Conservation (phyloP, 2,329 filamentous ascomycete species). For the Trichothecium roseum region DNA sequence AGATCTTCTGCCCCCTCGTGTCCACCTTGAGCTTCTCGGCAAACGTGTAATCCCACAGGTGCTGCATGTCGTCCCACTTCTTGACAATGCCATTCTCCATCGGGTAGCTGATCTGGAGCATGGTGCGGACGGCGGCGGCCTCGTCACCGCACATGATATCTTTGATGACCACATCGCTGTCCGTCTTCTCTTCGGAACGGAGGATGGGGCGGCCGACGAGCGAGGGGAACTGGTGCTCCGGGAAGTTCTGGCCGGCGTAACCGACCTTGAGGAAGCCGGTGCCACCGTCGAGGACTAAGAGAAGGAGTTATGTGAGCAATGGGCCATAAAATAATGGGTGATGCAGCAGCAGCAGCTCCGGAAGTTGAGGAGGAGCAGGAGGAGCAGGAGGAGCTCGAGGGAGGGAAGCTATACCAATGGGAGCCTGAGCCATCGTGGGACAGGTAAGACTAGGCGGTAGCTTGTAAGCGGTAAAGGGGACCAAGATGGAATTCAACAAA, state of each 20-base stretch:
- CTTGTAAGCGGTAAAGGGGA: slow-evolving; percentile 5
- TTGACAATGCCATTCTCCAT: slow-evolving; percentile 99
- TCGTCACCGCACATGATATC: slow-evolving; percentile 99
- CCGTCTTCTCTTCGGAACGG: slow-evolving; percentile 77
- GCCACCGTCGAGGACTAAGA: slow-evolving; percentile 91
- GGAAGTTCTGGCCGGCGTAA: slow-evolving; percentile 98
- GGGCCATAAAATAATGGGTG: too few relatives aligned
- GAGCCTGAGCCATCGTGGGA: slow-evolving; percentile 41
- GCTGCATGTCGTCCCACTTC: slow-evolving; percentile 99
- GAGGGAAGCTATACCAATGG: slow-evolving; percentile 37
- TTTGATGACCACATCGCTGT: slow-evolving; percentile 62
- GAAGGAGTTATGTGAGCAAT: slow-evolving; percentile 11
- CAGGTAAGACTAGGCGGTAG: slow-evolving; percentile 7
- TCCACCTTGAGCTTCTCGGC: slow-evolving; percentile 94
- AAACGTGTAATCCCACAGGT: slow-evolving; percentile 99
- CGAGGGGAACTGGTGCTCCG: slow-evolving; percentile 95
- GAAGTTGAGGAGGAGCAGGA: slow-evolving; percentile 2
- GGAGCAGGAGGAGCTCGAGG: slow-evolving; percentile 4
- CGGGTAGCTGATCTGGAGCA: slow-evolving; percentile 97
- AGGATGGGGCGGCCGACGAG: slow-evolving; percentile 97
- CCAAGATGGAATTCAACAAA: not conserved
- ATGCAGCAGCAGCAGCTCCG: slow-evolving; percentile 2
- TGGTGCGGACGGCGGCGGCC: slow-evolving; percentile 86
- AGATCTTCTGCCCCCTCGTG: slow-evolving; percentile 85
- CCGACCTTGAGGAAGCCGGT: slow-evolving; percentile 99